These are phyloP conservation scores for Theileria parva DNA, from an alignment of 169 alveolate species.

Conservation along the genomic window DNA sequence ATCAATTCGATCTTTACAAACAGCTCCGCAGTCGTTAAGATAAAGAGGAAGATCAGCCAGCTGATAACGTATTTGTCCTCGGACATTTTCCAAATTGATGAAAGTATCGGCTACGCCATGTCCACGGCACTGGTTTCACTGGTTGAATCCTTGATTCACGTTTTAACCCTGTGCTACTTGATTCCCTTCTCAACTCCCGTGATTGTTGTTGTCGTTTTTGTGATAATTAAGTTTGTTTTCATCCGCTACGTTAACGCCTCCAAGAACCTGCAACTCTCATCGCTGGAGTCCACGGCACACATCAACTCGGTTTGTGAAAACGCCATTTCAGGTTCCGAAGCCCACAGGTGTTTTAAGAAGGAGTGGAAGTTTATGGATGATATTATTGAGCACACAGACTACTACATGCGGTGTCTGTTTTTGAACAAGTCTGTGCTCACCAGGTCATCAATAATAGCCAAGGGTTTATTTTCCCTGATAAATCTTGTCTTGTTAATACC, in stretches of 20 bases:
- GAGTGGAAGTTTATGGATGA: conserved; percentile 38
- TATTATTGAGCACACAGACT: conserved; percentile 23
- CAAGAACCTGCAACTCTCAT: conserved; percentile 29
- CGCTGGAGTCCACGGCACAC: conserved; percentile 26
- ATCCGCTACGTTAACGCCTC: conserved; percentile 26
- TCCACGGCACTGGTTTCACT: conserved; percentile 24
- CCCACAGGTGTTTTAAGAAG: conserved; percentile 43
- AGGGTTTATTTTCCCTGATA: conserved; percentile 1
- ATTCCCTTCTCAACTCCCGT: conserved; percentile 37
- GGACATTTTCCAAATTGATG: conserved; percentile 56
- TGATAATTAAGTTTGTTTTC: conserved; percentile 12
- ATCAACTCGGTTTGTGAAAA: conserved; percentile 49
- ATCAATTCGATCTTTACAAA: conserved; percentile 40
- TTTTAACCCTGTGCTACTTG: conserved; percentile 47
- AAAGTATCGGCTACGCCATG: conserved; percentile 27
- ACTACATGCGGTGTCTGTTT: conserved; percentile 23
- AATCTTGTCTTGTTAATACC: conserved; percentile 16
- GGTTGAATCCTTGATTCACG: conserved; percentile 20
- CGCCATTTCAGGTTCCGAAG: conserved; percentile 44
- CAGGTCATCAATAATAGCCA: conserved; percentile 39
- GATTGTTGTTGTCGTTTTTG: background rate
- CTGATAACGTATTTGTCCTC: conserved; percentile 41
- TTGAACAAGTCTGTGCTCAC: conserved; percentile 21
- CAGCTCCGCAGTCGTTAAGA: conserved; percentile 5
- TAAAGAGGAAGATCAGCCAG: conserved; percentile 18